Evolutionary conservation across 495 filamentous ascomycete species (phyloP).

Genomic region (Xylaria acuta): DNA sequence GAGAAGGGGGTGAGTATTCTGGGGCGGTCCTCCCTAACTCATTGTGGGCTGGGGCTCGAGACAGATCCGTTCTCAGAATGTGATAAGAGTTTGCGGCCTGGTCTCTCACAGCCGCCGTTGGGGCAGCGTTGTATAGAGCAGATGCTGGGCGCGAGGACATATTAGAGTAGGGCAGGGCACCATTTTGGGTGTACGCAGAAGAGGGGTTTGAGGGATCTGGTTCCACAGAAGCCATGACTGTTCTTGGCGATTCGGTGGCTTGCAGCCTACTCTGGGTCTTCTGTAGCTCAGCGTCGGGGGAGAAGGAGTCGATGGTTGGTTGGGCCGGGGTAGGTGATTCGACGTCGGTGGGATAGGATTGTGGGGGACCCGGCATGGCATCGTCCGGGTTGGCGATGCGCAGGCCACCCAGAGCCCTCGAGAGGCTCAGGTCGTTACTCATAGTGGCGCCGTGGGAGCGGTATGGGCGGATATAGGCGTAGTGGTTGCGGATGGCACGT

Average conservation of each 20-base stretch:
- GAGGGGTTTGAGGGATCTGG: constrained; percentile 26
- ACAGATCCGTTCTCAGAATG: constrained; percentile 68
- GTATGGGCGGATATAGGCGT: not conserved
- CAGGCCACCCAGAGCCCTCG: constrained; percentile 89
- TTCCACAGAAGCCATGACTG: constrained; percentile 22
- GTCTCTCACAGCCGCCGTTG: constrained; percentile 42
- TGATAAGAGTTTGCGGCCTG: constrained; percentile 53
- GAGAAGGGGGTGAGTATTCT: constrained; percentile 66
- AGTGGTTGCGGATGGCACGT: not conserved
- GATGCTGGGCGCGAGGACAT: constrained; percentile 60
- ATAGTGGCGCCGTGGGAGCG: constrained; percentile 53
- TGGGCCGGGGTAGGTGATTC: constrained; percentile 33
- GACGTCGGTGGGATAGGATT: constrained; percentile 45
- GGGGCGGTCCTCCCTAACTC: constrained; percentile 61
- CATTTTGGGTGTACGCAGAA: constrained; percentile 36
- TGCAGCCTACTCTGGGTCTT: constrained; percentile 37
- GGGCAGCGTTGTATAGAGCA: constrained; percentile 54
- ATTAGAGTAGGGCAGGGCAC: constrained; percentile 35
- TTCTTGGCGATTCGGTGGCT: constrained; percentile 39
- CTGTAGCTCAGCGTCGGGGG: constrained; percentile 30
- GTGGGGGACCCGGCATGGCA: constrained; percentile 64
- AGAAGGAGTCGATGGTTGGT: constrained; percentile 24
- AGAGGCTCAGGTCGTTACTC: constrained; percentile 92
- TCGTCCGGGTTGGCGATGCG: constrained; percentile 98
- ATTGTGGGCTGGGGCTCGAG: constrained; percentile 65